Base-by-base conservation (phyloP, 2,329 filamentous ascomycete genomes). In the Hypocreales sp. region DNA sequence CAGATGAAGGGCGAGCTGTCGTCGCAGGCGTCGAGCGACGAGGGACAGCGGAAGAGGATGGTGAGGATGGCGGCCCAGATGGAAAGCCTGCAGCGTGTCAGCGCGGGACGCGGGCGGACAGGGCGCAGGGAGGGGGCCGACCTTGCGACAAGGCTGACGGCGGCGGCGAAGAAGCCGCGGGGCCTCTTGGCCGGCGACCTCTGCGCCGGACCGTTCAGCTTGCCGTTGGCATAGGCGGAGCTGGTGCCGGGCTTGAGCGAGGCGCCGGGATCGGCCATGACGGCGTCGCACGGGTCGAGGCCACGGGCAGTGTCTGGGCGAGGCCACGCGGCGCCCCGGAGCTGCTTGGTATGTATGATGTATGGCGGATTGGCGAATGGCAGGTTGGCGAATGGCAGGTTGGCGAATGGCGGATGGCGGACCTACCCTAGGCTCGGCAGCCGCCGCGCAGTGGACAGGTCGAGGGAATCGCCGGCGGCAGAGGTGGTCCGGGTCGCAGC, bases 1-100 rank as follows among this genome's bases (percentile, higher is more conserved):
- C 90, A 98, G 35, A 95, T 68, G 36, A 59, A 65, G 1, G 86
- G 80, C 2, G 82, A 80, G 17, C 64, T 55, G 15, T 78, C 69
- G 41, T 71, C 67, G 43, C 90, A 69, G 15, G 71, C 64, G 16
- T 75, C 67, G 33, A 76, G 55, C 7, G 69, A 71, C 4, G 73
- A 60, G 9, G 87, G 87, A 50, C 87, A 98, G 34, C 77, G 72
- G 49, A 98, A 79, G 32, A 87, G 55, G 30, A 90, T 58, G 15
- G 79, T 90, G 34, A 84, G 52, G 37, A 95, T 73, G 20, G 75
- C 67, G 49, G 90, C 92, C 87, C 87, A 98, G 13, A 82, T 78
- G 31, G 76, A 51, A 24, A 94, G 51, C 44, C 87, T 87, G 36
- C 4, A 15, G 19, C 22, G 16, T 20, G 21, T 25, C 21, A 28